Percentiles rank a stretch among this genome's conserved stretches.
These are phyloP conservation scores for Epichloe amarillans DNA, from an alignment of 2,329 filamentous ascomycete genomes.

Conservation along the genomic window DNA sequence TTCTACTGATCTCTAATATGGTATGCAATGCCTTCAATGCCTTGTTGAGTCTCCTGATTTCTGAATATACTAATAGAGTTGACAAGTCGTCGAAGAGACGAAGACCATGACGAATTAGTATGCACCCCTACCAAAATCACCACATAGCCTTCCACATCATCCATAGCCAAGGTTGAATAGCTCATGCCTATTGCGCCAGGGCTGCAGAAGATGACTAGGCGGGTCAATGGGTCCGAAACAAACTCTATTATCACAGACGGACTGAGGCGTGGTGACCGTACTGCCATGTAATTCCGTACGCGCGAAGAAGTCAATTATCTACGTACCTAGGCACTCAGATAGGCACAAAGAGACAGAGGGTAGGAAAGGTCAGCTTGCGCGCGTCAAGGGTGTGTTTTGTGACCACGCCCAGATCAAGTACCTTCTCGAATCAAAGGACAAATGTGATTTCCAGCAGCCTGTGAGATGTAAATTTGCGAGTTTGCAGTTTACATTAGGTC, in stretches of 20 bases:
- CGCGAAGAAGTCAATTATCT: neutral
- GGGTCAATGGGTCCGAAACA: neutral
- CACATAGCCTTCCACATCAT: slow-evolving; percentile 11
- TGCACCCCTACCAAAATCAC: neutral
- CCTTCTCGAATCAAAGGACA: too few relatives aligned
- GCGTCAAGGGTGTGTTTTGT: too few relatives aligned
- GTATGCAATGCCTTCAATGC: neutral
- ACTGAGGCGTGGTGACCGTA: neutral
- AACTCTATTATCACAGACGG: neutral
- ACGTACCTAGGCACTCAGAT: too few relatives aligned
- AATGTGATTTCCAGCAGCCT: too few relatives aligned
- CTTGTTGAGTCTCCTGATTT: neutral
- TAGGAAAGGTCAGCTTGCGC: neutral
- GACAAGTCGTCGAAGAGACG: neutral
- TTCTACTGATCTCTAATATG: neutral
- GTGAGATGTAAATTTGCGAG: too few relatives aligned
- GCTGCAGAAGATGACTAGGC: neutral
- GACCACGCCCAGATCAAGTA: too few relatives aligned
- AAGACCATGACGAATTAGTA: neutral
- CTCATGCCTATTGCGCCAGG: neutral
- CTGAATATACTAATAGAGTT: neutral
- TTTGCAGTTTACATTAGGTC: too few relatives aligned
- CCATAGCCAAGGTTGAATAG: slow-evolving; percentile 3
- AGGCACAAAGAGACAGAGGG: neutral
- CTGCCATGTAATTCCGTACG: neutral